Evolutionary conservation across 441 rosid genomes (phyloP), one percentile per base, ranked within the genome.

Genomic region (Breynia disticha): DNA sequence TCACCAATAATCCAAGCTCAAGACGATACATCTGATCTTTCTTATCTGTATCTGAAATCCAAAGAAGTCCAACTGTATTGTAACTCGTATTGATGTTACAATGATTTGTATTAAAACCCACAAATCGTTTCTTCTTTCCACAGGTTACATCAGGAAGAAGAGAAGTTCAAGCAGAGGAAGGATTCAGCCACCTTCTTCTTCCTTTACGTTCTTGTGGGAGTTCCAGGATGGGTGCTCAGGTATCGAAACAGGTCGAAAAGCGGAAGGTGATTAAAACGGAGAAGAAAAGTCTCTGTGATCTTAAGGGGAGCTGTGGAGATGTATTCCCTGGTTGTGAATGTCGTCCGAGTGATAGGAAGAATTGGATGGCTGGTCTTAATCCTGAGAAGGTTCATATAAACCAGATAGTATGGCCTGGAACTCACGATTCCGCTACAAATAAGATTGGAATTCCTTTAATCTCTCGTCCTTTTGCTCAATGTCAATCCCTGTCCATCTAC

Each of bases 381-480:
- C 84, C 88, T 0, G 84, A 65, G 1, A 84, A 72, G 59, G 63
- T 89, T 55, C 90, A 56, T 10, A 56, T 83, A n/a, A 76, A 82
- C 76, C 54, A 83, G 73, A 83, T 89, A 53, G 83, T 89, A 4
- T 89, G 96, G 96, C 97, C 97, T 0, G 98, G 97, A 9, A 86
- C 97, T 0, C 98, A 93, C 44, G 95, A 93, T 61, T 93, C 97
- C 0, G 98, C 97, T n/a, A 86, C 98, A 16, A 75, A 93, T 71
- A 79, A 75, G 73, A 86, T 93, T 54, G 98, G 98, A 1, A 59
- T 86, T 24, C 71, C 72, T 0, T 64, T 68, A 43, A 47, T 91
- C 5, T 61, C 89, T 21, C 89, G 97, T 13, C 98, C 96, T 1
- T 84, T 93, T 11, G 97, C 95, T 2, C 95, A 86, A 59, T 93